Percentiles rank a stretch among this genome's conserved stretches.
Evolutionary conservation across 2,329 filamentous ascomycete genomes (phyloP).

Genomic region (Helminthosporium solani): DNA sequence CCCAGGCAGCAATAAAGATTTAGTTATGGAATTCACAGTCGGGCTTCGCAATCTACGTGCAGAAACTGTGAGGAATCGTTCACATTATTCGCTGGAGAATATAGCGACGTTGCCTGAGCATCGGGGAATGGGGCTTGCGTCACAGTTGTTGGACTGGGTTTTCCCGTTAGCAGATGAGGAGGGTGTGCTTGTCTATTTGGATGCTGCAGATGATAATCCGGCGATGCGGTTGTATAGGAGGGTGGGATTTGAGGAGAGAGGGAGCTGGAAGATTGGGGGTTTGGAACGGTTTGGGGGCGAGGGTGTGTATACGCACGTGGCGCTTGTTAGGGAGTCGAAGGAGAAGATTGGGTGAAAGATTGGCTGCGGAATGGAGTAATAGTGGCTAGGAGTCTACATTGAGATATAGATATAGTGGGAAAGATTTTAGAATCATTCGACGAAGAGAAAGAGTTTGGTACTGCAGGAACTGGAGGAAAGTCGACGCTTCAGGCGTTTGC

Average conservation of each 20-base stretch:
- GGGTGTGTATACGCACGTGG: conserved; percentile 17
- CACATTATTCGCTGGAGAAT: conserved; percentile 28
- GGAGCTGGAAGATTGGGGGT: conserved; percentile 15
- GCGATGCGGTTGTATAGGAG: conserved; percentile 26
- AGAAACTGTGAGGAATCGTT: conserved; percentile 8
- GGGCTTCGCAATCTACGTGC: conserved; percentile 18
- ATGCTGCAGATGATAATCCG: conserved; percentile 26
- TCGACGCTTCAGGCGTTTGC: too few species aligned
- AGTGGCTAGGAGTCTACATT: too few species aligned
- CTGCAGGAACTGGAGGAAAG: too few species aligned
- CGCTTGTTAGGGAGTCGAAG: conserved; percentile 14
- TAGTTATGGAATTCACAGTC: conserved; percentile 25
- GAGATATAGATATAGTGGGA: too few species aligned
- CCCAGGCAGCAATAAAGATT: conserved; percentile 23
- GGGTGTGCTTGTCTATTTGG: conserved; percentile 25
- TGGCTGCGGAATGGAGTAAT: too few species aligned
- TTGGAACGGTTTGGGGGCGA: conserved; percentile 19
- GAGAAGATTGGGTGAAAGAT: too few species aligned
- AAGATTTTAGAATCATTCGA: too few species aligned
- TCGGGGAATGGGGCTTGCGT: conserved; percentile 26
- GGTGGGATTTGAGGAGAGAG: conserved; percentile 28
- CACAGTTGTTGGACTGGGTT: conserved; percentile 17
- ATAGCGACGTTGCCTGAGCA: conserved; percentile 28
- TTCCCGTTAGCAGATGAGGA: conserved; percentile 19
- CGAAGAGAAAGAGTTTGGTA: too few species aligned